Evolutionary conservation across 2,329 filamentous ascomycete species (phyloP).

Genomic region (Tolypocladium ophioglossoides): DNA sequence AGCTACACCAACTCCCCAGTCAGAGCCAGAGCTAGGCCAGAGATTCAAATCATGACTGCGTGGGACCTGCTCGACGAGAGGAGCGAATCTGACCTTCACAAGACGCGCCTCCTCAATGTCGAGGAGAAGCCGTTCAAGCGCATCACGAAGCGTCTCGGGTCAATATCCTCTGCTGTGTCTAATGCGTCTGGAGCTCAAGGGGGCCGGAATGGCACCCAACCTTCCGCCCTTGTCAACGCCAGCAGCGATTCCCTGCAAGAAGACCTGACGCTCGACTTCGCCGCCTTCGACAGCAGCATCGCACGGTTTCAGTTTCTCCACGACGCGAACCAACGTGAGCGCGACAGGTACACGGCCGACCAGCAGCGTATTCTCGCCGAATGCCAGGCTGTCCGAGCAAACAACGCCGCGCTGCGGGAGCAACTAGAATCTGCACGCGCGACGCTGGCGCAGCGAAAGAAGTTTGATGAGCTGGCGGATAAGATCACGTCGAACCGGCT

Average conservation of each 20-base stretch:
- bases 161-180: constrained; percentile 51
- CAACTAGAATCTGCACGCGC: constrained; percentile 68
- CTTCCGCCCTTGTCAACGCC: constrained; percentile 12
- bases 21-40: background rate
- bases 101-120: constrained; percentile 73
- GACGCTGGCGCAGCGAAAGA: constrained; percentile 67
- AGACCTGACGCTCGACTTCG: constrained; percentile 80
- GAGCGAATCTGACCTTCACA: constrained; percentile 79
- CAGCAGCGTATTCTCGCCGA: constrained; percentile 70
- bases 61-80: constrained; percentile 63
- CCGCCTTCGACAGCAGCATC: constrained; percentile 76
- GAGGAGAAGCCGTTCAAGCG: constrained; percentile 90
- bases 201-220: constrained; percentile 28
- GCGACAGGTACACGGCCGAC: constrained; percentile 71
- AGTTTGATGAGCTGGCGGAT: constrained; percentile 79
- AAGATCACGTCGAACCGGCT: constrained; percentile 75
- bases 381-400: constrained; percentile 66
- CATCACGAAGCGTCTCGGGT: constrained; percentile 69
- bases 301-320: constrained; percentile 80
- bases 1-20: background rate
- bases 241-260: constrained; percentile 55
- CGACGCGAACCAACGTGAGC: constrained; percentile 72
- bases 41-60: constrained; percentile 23
- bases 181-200: constrained; percentile 10
- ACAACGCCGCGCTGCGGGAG: constrained; percentile 59